Evolutionary conservation across 345 rosid genomes (phyloP).

Genomic region (Populus euphratica): DNA sequence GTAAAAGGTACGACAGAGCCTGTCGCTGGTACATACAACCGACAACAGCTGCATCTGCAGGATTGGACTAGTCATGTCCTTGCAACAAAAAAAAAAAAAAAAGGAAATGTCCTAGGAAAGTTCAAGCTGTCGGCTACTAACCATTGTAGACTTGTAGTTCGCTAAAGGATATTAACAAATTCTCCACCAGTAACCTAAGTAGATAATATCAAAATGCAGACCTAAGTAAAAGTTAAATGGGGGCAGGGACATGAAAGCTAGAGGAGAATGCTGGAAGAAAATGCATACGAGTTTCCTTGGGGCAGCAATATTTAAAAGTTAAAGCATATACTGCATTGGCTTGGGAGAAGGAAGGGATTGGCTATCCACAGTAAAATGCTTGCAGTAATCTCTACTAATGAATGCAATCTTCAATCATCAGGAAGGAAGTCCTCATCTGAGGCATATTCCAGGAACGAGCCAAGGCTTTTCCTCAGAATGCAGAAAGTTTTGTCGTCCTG

Average conservation of each 20-base stretch:
- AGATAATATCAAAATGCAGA: background rate
- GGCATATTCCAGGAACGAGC: constrained; percentile 58
- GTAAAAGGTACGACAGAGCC: background rate
- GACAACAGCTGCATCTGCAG: background rate
- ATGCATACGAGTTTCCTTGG: background rate
- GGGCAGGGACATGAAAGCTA: background rate
- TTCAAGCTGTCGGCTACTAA: background rate
- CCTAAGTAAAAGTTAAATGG: background rate
- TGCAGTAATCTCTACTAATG: background rate
- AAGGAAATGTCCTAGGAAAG: background rate
- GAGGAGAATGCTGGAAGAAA: no score
- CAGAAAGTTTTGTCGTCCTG: constrained; percentile 78
- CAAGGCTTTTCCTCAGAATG: constrained; percentile 69
- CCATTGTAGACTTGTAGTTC: background rate
- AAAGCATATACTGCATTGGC: no score
- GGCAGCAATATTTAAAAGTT: background rate
- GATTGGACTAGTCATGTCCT: background rate
- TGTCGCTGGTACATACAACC: background rate
- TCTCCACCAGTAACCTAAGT: background rate
- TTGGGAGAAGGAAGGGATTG: background rate
- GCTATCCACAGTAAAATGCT: background rate
- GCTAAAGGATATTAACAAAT: background rate
- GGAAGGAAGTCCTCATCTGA: constrained; percentile 68
- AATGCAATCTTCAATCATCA: constrained; percentile 44
- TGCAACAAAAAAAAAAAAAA: no score